Evolutionary conservation across 768 basidiomycete genomes (phyloP).

Genomic region (Tephrocybe sp.): DNA sequence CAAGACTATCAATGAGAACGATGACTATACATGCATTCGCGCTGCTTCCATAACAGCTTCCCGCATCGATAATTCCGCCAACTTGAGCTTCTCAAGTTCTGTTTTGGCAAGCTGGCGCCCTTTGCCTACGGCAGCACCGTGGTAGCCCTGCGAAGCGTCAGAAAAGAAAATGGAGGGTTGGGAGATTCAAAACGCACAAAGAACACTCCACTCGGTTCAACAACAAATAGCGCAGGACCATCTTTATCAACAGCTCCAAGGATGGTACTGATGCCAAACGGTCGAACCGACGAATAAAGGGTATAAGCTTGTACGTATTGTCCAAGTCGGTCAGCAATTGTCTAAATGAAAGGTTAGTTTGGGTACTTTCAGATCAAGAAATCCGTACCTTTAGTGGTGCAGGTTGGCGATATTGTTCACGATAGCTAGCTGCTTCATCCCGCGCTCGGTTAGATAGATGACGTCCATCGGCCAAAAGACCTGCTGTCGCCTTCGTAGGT

Average conservation of each 20-base stretch:
- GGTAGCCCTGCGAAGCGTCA: conserved; percentile 66
- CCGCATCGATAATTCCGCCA: conserved; percentile 72
- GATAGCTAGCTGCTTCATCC: conserved; percentile 75
- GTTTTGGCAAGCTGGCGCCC: conserved; percentile 98
- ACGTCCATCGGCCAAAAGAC: conserved; percentile 90
- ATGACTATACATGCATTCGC: conserved; percentile 69
- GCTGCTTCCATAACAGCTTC: conserved; percentile 94
- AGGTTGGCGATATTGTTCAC: conserved; percentile 70
- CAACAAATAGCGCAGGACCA: conserved; percentile 82
- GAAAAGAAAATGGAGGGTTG: neutral
- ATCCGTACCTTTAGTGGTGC: conserved; percentile 70
- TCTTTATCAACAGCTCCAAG: conserved; percentile 86
- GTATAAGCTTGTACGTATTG: conserved; percentile 96
- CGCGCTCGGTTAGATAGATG: conserved; percentile 82
- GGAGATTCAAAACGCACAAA: conserved; percentile 50
- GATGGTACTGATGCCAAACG: conserved; percentile 94
- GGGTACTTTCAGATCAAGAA: neutral
- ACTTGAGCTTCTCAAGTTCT: conserved; percentile 93
- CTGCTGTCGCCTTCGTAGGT: conserved; percentile 78
- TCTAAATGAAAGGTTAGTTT: conserved; percentile 19
- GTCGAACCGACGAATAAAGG: conserved; percentile 95
- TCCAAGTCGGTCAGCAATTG: conserved; percentile 69
- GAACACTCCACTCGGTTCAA: conserved; percentile 94
- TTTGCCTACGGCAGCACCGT: conserved; percentile 96
- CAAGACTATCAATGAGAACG: neutral